phyloP scores from a whole-genome alignment of 352 stramenopile genomes.

The Phytophthora ohioensis region DNA sequence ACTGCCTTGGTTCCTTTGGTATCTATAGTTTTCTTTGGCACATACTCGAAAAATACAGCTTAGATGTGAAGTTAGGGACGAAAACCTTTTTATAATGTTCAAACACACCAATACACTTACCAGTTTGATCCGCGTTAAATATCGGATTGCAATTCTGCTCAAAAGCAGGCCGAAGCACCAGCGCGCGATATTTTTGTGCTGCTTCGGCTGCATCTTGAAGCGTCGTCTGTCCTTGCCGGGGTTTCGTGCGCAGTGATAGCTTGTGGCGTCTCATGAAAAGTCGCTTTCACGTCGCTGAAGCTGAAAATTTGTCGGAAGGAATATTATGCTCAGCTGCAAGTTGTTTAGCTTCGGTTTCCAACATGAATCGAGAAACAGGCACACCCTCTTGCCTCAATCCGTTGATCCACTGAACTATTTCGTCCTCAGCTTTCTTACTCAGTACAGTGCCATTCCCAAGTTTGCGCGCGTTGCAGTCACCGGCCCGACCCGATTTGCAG shows the following conservation, averaged over 20 bases:
- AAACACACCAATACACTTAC: not conserved
- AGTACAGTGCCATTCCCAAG: not conserved
- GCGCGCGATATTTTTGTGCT: not conserved
- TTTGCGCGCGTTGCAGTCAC: conserved; percentile 6
- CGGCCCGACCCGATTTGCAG: not conserved
- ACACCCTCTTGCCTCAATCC: conserved; percentile 15
- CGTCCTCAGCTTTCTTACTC: not conserved
- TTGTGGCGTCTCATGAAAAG: conserved; percentile 16
- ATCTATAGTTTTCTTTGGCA: conserved; percentile 9
- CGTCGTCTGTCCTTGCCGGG: conserved; percentile 19
- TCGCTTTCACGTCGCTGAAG: conserved; percentile 4
- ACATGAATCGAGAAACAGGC: conserved; percentile 8
- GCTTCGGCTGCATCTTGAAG: conserved; percentile 15
- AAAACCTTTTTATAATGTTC: not conserved
- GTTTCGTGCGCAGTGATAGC: conserved; percentile 16
- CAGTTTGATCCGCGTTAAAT: conserved; percentile 19
- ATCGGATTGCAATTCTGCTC: conserved; percentile 20
- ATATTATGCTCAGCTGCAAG: conserved; percentile 7
- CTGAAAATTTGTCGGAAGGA: not conserved
- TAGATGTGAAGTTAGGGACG: not conserved
- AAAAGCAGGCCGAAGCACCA: conserved; percentile 10
- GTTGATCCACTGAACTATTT: conserved; percentile 17
- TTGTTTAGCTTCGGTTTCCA: conserved; percentile 13
- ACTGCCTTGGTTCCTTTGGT: conserved; percentile 14
- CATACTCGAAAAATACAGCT: conserved; percentile 31